Evolutionary conservation across 2,329 filamentous ascomycete genomes (phyloP), one percentile per base, ranked within the genome.

Genomic region (Madurella fahalii): DNA sequence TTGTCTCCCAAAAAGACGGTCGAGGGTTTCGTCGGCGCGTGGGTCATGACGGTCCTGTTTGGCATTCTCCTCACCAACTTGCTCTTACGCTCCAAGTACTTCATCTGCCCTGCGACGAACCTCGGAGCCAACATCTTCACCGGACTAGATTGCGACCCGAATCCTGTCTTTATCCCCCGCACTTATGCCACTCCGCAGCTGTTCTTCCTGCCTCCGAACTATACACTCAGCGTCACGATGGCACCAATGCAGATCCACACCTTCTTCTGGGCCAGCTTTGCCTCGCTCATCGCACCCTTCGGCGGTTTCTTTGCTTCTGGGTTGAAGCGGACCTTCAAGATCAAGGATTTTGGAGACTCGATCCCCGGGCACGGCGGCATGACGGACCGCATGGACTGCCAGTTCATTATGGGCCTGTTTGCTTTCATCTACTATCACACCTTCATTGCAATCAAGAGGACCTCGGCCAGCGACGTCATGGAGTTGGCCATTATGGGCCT

Each of bases 391-490:
- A 97, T 99, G 93, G 94, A 99, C 69, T 99, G 94, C 71, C 94
- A 99, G 69, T 99, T 99, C 75, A 97, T 97, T 77, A 99, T 99
- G 94, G 94, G 94, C 9, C 94, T 96, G 73, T 97, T 99, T 67
- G 84, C 93, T 15, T 97, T 91, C 77, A 92, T 99, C 82, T 99
- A 99, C 75, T 99, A 95, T 74, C 92, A 96, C 71, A 94, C 89
- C 67, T 99, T 99, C 71, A 93, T 99, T 66, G 92, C 92, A 4
- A 80, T 90, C 7, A 85, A 96, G 77, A 90, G 93, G 71, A 85
- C 88, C 40, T 90, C 80, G 53, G 86, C 96, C 17, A 94, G 93
- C 17, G 84, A 84, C 52, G 88, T 99, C 37, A 88, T 99, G 63
- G 93, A 99, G 76, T 83, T 85, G 12, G 93, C 90, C 48, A 95